Evolutionary conservation across 306 rosid species (phyloP), one percentile per base, ranked within the genome.

Genomic region (Trifolium fragiferum): DNA sequence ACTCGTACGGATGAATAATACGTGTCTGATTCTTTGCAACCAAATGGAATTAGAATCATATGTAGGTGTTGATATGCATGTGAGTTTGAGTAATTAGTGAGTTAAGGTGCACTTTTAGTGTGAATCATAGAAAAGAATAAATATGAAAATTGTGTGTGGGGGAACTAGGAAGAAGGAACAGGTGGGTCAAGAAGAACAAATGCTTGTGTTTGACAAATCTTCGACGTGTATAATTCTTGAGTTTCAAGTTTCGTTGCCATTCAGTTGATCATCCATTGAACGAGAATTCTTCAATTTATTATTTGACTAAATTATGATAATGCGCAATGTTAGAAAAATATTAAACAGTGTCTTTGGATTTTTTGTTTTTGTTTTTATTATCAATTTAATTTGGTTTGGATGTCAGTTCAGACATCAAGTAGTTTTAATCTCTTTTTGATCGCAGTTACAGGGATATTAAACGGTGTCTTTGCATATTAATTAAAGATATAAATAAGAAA

Each of bases 1-100:
- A 30, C 33, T 30, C 33, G 33, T 30, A 30, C 33, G 33, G 33
- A 30, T 30, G 20, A 61, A 23, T 53, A 67, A 62, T 51, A 50
- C 15, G 43, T 61, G 76, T 66, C 67, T 38, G 71, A 61, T 40
- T 47, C 54, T 69, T 15, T 41, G 55, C 4, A 54, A 53, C 70
- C 46, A 75, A 40, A 65, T 37, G 72, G 16, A 68, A 60, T 10
- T 59, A 68, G 40, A 54, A 58, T 54, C 14, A 15, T 5, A 43
- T 55, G 66, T 70, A 77, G 38, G 70, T 59, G 76, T 62, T 77
- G 71, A 69, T 14, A 21, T 77, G 71, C 81, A 69, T 77, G 76
- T 49, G 55, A 51, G 76, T 60, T 80, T 60, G 83, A 74, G 76
- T 67, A 43, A 40, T 60, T 30, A 74, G 66, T 73, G 65, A 63